A percentile compares a stretch with the other conserved stretches of the same genome.
phyloP scores from a whole-genome alignment of 1,284 basidiomycete species.

The Pterula multifida region DNA sequence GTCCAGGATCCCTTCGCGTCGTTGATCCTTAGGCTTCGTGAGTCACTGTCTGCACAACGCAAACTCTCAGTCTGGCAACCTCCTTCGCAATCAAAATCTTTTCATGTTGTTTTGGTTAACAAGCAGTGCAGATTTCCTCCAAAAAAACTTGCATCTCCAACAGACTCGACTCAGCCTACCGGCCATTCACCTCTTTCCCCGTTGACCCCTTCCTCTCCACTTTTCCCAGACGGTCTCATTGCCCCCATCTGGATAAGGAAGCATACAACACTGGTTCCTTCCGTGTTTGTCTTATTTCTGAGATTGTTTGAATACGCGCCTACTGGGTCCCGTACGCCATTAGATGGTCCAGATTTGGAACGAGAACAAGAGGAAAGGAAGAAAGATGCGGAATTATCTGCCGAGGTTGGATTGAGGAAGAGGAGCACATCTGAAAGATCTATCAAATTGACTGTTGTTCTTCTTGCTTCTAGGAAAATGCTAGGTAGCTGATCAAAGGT shows the following conservation, averaged over 20 bases:
- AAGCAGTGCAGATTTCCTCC: conserved; percentile 79
- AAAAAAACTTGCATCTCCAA: conserved; percentile 57
- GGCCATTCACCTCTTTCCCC: conserved; percentile 86
- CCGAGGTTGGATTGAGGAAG: conserved; percentile 72
- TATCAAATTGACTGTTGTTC: conserved; percentile 89
- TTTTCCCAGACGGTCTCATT: conserved; percentile 90
- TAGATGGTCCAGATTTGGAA: conserved; percentile 40
- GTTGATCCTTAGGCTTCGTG: conserved; percentile 45
- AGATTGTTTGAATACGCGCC: conserved; percentile 61
- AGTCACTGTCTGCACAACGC: conserved; percentile 48
- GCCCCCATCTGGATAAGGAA: conserved; percentile 97
- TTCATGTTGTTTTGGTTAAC: conserved; percentile 75
- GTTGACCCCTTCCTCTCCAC: conserved; percentile 74
- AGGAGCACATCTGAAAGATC: conserved; percentile 72
- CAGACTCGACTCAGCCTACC: conserved; percentile 38
- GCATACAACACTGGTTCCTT: conserved; percentile 82
- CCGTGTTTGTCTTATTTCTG: conserved; percentile 86
- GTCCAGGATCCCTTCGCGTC: conserved; percentile 46
- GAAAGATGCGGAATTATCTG: conserved; percentile 64
- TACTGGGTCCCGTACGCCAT: conserved; percentile 30
- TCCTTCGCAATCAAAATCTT: conserved; percentile 52
- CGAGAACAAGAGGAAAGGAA: conserved; percentile 56
- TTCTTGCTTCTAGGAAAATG: conserved; percentile 80
- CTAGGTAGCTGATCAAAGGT: conserved; percentile 40
- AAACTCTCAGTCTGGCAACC: conserved; percentile 54